Base-by-base conservation (phyloP, 345 rosid genomes). In the Fremontodendron californicum region DNA sequence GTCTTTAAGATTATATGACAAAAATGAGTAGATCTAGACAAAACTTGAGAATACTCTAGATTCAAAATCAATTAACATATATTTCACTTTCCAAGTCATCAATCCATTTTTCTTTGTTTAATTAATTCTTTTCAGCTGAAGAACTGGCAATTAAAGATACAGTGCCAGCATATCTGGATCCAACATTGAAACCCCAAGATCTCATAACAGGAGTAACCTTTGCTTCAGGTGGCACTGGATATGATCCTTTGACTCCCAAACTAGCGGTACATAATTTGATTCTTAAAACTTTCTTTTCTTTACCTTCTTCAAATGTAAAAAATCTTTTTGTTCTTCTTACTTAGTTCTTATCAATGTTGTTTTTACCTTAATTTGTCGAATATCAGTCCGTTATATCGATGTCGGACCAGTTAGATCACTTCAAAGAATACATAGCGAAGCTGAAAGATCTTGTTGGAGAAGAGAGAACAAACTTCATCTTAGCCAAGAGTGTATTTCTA, bases 121-220 rank as follows among this genome's bases (percentile, higher is more conserved):
- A 7, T 39, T 2, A 16, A 11, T 16, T 31, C 3, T 9, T 40
- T 21, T 3, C 76, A 86, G 91, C 84, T 15, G 82, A 84, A 74
- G 77, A 42, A 49, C 35, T 88, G 11, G 91, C 84, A 2, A 25
- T 88, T 9, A 88, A 84, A 71, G 71, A 75, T 4, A 16, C 27
- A 1, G 12, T 88, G 39, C 91, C 91, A 9, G 85, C 91, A 4
- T 88, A 84, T 67, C 31, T 86, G 33, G 86, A 88, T 58, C 86
- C 87, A 48, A 48, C 51, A 5, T 63, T 86, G 31, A 54, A 62
- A 40, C 74, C 71, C 49, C 49, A 81, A 18, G 91, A 88, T 72
- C 88, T 86, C 57, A 42, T 81, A 33, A 88, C 91, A 3, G 91
- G 91, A 12, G 91, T 86, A 19, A 84, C 73, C 54, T 88, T 84